A percentile compares a stretch with the other conserved stretches of the same genome.
Conservation (phyloP, 2,329 filamentous ascomycete genomes). For the Lomentospora prolificans region DNA sequence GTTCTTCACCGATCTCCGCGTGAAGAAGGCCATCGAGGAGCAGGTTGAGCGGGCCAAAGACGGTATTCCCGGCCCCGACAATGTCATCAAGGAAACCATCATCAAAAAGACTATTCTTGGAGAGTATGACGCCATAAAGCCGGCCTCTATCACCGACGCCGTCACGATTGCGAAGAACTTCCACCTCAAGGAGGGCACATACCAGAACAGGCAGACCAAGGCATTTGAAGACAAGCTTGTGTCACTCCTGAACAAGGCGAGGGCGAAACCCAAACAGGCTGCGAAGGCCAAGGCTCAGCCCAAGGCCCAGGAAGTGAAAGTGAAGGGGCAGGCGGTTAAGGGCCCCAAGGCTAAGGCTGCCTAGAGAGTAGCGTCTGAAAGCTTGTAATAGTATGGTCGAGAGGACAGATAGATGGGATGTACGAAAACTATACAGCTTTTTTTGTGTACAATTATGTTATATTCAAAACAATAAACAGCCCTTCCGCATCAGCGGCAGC, state of each 20-base stretch:
- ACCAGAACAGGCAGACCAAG: conserved; percentile 21
- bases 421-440: conserved; percentile 10
- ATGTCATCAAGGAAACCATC: conserved; percentile 16
- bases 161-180: conserved; percentile 24
- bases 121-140: conserved; percentile 22
- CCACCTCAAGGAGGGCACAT: conserved; percentile 28
- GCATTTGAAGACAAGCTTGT: conserved; percentile 30
- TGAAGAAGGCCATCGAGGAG: conserved; percentile 21
- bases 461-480: not conserved
- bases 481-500: not conserved
- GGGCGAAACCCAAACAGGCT: conserved; percentile 1
- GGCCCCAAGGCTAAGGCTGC: not conserved
- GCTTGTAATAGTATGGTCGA: not conserved
- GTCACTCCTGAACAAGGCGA: conserved; percentile 15
- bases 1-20: conserved; percentile 22
- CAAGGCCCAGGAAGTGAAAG: not conserved
- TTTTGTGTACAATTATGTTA: not conserved
- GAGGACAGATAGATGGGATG: conserved; percentile 4
- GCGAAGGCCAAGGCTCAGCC: not conserved
- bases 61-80: conserved; percentile 11
- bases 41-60: conserved; percentile 13
- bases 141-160: conserved; percentile 22
- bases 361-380: not conserved
- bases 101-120: conserved; percentile 25
- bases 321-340: conserved; percentile 1